A percentile compares a stretch with the other conserved stretches of the same genome.
Evolutionary conservation across 495 filamentous ascomycete species (phyloP).

Genomic region (Pyronema domesticum): DNA sequence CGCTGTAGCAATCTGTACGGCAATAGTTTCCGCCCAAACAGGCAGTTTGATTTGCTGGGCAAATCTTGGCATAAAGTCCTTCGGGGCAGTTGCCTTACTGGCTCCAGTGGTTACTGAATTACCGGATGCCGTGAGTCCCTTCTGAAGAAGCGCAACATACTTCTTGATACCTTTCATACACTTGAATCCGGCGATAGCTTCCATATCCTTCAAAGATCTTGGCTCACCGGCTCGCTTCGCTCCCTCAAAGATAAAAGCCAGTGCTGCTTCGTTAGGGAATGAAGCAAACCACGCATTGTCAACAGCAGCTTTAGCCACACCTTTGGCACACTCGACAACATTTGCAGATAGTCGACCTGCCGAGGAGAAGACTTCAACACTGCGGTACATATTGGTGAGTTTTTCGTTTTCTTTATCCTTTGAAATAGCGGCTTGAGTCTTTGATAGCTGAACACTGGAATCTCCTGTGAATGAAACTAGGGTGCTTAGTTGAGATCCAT

Average conservation of each 20-base stretch:
- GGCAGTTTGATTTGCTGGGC: neutral
- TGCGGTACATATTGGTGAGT: neutral
- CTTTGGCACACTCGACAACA: neutral
- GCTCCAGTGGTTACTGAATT: neutral
- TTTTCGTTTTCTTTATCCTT: neutral
- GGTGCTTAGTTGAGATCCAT: conserved; percentile 79
- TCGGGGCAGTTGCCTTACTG: neutral
- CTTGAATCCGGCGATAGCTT: neutral
- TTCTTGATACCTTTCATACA: too few relatives aligned
- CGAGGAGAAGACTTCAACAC: neutral
- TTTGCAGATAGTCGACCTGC: neutral
- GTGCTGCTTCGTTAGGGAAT: neutral
- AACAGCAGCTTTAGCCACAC: neutral
- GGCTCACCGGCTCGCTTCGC: neutral
- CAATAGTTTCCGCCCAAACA: neutral
- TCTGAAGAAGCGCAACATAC: too few relatives aligned
- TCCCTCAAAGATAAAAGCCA: neutral
- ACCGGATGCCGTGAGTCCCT: too few relatives aligned
- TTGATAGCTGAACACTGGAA: neutral
- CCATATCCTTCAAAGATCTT: neutral
- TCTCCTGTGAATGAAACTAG: conserved; percentile 33
- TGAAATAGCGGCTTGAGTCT: neutral
- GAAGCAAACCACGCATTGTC: neutral
- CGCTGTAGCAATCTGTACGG: neutral
- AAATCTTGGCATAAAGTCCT: neutral